Conservation (phyloP, 2,329 filamentous ascomycete genomes). For the Trichophyton benhamiae region DNA sequence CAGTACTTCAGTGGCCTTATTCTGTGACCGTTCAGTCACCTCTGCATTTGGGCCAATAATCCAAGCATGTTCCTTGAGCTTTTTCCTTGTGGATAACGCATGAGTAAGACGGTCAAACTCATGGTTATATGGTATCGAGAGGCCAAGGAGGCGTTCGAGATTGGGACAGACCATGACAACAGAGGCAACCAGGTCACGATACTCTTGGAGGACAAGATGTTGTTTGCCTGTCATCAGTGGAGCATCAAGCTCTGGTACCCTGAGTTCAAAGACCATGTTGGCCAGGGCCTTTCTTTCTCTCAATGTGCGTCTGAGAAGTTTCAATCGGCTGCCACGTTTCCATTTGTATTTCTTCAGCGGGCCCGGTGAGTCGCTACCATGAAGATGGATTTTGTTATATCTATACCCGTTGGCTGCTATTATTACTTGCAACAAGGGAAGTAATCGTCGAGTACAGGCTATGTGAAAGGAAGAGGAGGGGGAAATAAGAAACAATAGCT, state of each 20-base stretch:
- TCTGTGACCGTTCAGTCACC: constrained; percentile 25
- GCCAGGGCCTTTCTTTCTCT: constrained; percentile 41
- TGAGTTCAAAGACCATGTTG: constrained; percentile 41
- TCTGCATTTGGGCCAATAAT: constrained; percentile 38
- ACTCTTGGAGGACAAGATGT: constrained; percentile 34
- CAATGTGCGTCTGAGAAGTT: constrained; percentile 43
- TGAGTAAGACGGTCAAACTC: constrained; percentile 44
- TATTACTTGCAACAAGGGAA: not conserved
- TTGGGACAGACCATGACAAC: constrained; percentile 49
- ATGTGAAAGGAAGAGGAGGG: not conserved
- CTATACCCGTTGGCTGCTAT: constrained; percentile 20
- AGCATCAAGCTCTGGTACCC: constrained; percentile 39
- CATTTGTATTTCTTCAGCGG: constrained; percentile 38
- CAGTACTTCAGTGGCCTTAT: constrained; percentile 26
- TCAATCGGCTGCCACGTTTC: constrained; percentile 40
- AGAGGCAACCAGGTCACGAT: constrained; percentile 42
- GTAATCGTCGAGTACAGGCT: not conserved
- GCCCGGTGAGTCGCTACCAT: constrained; percentile 35
- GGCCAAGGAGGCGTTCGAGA: constrained; percentile 43
- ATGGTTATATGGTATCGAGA: constrained; percentile 42
- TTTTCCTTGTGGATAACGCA: constrained; percentile 42
- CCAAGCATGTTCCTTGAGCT: constrained; percentile 46
- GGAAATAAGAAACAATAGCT: constrained; percentile 14
- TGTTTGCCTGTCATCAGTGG: constrained; percentile 27
- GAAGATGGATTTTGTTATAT: constrained; percentile 39